Evolutionary conservation across 371 early-diverging fungal species (phyloP), one percentile per base, ranked within the genome.

Genomic region (Mortierella sp.): DNA sequence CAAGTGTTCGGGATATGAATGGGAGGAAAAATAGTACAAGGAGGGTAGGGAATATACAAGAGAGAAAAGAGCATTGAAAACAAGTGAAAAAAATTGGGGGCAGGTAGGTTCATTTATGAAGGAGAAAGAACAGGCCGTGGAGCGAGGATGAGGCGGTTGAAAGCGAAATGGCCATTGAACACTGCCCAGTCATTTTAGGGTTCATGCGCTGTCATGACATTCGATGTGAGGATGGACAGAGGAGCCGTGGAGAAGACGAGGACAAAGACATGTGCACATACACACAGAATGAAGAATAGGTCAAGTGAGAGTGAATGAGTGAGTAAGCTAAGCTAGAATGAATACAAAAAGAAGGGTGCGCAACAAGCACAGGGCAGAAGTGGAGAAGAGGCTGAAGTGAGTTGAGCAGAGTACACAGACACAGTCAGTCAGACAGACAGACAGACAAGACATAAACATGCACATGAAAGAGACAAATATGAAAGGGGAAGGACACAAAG

Each of bases 1-100:
- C 65, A 41, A 21, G 38, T 18, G 60, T 74, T 74, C 29, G 43
- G 56, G 32, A 29, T 24, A 74, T 74, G 55, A 55, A 74, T 32
- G 58, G 41, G 2, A n/a, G 29, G 32, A 16, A 16, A 32, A 60
- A 18, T 41, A 41, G 6, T 51, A 18, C 49, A 21, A 14, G 11
- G 12, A 46, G 48, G 48, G 48, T 3, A n/a, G 29, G 24, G 10
- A 55, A n/a, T 24, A 12, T 58, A 27, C 27, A 29, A 16, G 14
- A 32, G 44, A 58, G 27, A 55, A 74, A 58, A 56, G n/a, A n/a
- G n/a, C n/a, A 24, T 49, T 49, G 14, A 16, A 4, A 14, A 14
- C 2, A 56, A 27, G 14, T 29, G 29, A n/a, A 27, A 27, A 56
- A 58, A 58, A 58, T 4, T 7, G 6, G 27, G 56, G 27, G 8